phyloP scores from a whole-genome alignment of 176 grass and related monocot genomes.

The Ampelocalamus luodianensis region DNA sequence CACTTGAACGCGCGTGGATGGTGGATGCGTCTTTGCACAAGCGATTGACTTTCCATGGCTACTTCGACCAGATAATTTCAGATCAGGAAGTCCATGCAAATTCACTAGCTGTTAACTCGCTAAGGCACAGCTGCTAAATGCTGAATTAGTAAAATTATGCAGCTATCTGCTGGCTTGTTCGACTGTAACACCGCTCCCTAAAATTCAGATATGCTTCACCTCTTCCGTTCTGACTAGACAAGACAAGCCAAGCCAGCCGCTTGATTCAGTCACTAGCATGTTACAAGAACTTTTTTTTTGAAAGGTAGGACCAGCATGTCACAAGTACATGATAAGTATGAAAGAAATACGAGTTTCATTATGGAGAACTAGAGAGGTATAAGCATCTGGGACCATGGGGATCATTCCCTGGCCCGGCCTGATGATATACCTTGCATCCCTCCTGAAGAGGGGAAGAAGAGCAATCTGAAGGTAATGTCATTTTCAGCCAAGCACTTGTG shows the following conservation, averaged over 20 bases:
- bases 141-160: not conserved
- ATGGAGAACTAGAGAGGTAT: not conserved
- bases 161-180: constrained; percentile 23
- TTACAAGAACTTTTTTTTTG: not conserved
- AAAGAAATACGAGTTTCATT: not conserved
- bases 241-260: not conserved
- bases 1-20: not conserved
- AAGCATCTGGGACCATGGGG: constrained; percentile 21
- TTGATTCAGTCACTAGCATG: not conserved
- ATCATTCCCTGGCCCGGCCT: not conserved
- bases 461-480: constrained; percentile 10
- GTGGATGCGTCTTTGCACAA: constrained; percentile 15
- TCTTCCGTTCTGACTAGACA: constrained; percentile 14
- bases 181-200: constrained; percentile 13
- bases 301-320: not conserved
- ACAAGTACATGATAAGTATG: not conserved
- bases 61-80: not conserved
- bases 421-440: not conserved
- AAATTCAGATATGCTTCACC: constrained; percentile 14
- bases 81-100: not conserved
- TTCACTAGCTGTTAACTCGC: not conserved
- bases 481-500: constrained; percentile 34
- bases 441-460: constrained; percentile 18
- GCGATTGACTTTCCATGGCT: constrained; percentile 34
- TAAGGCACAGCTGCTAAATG: constrained; percentile 6